These are phyloP conservation scores for Rhodotorula sp. DNA, from an alignment of 1,284 basidiomycete species.

Conservation along the genomic window DNA sequence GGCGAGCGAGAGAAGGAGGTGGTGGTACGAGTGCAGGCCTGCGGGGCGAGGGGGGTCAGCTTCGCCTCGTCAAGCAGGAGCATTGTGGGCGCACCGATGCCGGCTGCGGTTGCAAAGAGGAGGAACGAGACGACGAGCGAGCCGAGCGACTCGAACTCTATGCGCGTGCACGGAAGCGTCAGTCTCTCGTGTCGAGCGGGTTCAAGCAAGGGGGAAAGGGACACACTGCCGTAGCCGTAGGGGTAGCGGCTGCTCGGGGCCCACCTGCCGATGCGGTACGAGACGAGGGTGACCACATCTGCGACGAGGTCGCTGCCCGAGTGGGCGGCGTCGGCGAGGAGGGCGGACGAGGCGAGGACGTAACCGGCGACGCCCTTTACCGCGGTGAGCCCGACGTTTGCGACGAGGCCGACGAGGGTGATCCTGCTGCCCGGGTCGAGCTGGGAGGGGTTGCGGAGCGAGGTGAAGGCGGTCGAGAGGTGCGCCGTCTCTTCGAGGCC, in stretches of 20 bases:
- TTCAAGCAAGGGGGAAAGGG: no score
- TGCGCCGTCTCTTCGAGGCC: constrained; percentile 48
- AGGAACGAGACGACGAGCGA: constrained; percentile 54
- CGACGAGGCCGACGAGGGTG: constrained; percentile 66
- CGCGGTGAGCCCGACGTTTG: constrained; percentile 78
- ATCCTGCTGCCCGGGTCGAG: constrained; percentile 51
- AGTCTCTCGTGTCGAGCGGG: neutral
- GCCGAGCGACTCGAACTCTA: constrained; percentile 54
- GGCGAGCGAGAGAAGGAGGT: constrained; percentile 68
- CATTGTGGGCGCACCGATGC: constrained; percentile 61
- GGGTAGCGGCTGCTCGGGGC: constrained; percentile 77
- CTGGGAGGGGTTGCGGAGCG: constrained; percentile 20
- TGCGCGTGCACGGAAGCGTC: neutral
- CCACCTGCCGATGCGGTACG: constrained; percentile 82
- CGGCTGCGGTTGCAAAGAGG: constrained; percentile 75
- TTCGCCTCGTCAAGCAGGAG: no score
- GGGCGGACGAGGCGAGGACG: constrained; percentile 61
- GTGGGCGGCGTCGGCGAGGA: constrained; percentile 94
- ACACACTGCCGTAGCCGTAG: constrained; percentile 58
- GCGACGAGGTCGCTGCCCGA: constrained; percentile 85
- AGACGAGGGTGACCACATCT: constrained; percentile 90
- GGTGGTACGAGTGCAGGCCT: constrained; percentile 82
- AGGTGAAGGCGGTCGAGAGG: constrained; percentile 48
- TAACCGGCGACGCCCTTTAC: constrained; percentile 66
- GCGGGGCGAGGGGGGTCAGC: neutral